phyloP scores from a whole-genome alignment of 495 filamentous ascomycete genomes.

The Entonaema liquescens region DNA sequence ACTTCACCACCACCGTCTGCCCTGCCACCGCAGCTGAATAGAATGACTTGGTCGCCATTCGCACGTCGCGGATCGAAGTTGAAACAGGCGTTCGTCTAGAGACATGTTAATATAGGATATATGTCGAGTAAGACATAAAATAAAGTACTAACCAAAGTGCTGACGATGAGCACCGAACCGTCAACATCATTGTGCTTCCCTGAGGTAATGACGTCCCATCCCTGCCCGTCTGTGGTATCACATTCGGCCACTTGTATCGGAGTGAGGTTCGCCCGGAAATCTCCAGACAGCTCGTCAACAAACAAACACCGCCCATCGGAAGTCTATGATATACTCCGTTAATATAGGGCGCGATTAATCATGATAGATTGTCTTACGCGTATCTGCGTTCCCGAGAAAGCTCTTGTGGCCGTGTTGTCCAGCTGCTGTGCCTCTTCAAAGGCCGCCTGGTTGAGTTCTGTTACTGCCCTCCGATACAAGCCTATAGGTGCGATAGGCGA shows the following conservation, averaged over 20 bases:
- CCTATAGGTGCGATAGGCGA: conserved; percentile 28
- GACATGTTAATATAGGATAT: background rate
- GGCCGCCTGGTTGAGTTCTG: conserved; percentile 55
- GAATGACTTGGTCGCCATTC: conserved; percentile 56
- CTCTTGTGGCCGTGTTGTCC: conserved; percentile 58
- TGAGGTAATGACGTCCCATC: conserved; percentile 63
- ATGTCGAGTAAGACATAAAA: background rate
- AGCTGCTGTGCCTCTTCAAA: conserved; percentile 60
- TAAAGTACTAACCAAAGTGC: conserved; percentile 52
- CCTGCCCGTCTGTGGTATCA: conserved; percentile 57
- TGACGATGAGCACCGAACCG: conserved; percentile 59
- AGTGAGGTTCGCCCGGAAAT: conserved; percentile 66
- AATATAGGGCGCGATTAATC: background rate
- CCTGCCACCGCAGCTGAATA: conserved; percentile 65
- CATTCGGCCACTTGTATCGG: conserved; percentile 60
- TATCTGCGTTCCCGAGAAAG: conserved; percentile 58
- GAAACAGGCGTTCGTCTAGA: conserved; percentile 62
- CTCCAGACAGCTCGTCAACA: conserved; percentile 62
- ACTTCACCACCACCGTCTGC: conserved; percentile 62
- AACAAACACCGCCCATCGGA: conserved; percentile 62
- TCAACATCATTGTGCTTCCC: conserved; percentile 59
- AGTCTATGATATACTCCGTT: conserved; percentile 47
- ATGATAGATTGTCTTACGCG: conserved; percentile 45
- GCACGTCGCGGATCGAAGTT: conserved; percentile 62
- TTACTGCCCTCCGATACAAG: conserved; percentile 47